These are phyloP conservation scores for Collybia mongolica DNA, from an alignment of 768 basidiomycete species.

Conservation along the genomic window DNA sequence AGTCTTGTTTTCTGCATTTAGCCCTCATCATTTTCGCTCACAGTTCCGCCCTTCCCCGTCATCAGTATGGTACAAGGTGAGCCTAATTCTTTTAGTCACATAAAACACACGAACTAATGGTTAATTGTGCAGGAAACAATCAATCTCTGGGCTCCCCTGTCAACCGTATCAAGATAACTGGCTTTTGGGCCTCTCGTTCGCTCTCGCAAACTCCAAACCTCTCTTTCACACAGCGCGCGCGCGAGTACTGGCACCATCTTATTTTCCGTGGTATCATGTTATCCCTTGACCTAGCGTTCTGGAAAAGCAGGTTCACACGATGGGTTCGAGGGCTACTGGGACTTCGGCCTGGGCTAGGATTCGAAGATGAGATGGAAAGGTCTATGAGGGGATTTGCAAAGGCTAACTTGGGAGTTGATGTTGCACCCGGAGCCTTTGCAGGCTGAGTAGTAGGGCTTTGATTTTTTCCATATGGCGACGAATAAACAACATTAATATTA, in stretches of 20 bases:
- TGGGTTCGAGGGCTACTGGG: slow-evolving; percentile 44
- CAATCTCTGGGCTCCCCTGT: slow-evolving; percentile 83
- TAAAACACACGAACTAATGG: slow-evolving; percentile 23
- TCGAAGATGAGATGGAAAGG: slow-evolving; percentile 82
- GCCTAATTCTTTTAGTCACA: slow-evolving; percentile 4
- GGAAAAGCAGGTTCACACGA: slow-evolving; percentile 51
- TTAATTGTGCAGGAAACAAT: slow-evolving; percentile 57
- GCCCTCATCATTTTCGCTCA: background rate
- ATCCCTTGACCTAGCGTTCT: slow-evolving; percentile 73
- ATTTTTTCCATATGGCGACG: background rate
- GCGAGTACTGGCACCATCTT: slow-evolving; percentile 57
- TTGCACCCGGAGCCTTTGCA: slow-evolving; percentile 54
- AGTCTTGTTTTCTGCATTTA: slow-evolving; percentile 2
- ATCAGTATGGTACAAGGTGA: slow-evolving; percentile 49
- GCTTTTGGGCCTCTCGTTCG: slow-evolving; percentile 76
- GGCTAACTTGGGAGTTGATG: slow-evolving; percentile 76
- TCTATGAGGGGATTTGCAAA: slow-evolving; percentile 76
- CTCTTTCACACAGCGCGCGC: slow-evolving; percentile 36
- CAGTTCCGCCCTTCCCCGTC: background rate
- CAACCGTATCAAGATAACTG: slow-evolving; percentile 88
- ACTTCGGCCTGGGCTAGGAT: slow-evolving; percentile 42
- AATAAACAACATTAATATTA: too few species aligned
- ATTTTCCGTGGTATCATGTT: slow-evolving; percentile 66
- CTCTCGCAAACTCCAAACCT: slow-evolving; percentile 46
- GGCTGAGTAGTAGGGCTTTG: slow-evolving; percentile 28